phyloP scores from a whole-genome alignment of 2,329 filamentous ascomycete species.

The Magnaporthiopsis poae region DNA sequence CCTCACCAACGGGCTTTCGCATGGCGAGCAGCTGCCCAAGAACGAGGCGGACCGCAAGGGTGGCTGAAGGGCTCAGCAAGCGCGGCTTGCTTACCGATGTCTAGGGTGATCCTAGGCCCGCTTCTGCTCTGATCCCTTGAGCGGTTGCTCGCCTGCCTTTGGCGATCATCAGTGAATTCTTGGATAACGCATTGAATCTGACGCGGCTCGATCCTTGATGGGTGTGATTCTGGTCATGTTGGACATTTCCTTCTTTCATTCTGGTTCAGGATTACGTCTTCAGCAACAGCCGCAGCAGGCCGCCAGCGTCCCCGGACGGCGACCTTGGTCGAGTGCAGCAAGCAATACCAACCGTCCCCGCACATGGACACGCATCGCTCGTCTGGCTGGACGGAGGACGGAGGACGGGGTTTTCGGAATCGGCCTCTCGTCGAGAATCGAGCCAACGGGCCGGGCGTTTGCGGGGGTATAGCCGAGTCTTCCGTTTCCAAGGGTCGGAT shows the following conservation, averaged over 20 bases:
- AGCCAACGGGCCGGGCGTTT: background rate
- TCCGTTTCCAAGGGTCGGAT: background rate
- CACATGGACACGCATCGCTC: background rate
- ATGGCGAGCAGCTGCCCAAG: slow-evolving; percentile 46
- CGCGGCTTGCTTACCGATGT: background rate
- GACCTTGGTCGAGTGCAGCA: background rate
- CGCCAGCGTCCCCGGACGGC: background rate
- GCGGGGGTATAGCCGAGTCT: background rate
- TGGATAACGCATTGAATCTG: slow-evolving; percentile 5
- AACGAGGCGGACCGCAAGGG: slow-evolving; percentile 54
- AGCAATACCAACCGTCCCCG: background rate
- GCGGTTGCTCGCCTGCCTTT: background rate
- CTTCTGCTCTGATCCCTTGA: background rate
- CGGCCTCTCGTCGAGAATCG: background rate
- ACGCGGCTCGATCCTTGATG: background rate
- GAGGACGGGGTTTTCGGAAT: background rate
- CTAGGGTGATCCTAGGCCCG: background rate
- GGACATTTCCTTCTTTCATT: slow-evolving; percentile 2
- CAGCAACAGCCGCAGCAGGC: background rate
- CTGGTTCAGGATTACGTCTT: slow-evolving; percentile 2
- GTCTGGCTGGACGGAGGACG: no score
- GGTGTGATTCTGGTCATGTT: slow-evolving; percentile 1
- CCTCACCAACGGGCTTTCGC: slow-evolving; percentile 28
- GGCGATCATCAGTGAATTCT: slow-evolving; percentile 2
- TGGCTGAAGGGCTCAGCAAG: slow-evolving; percentile 32